phyloP scores from a whole-genome alignment of 371 early-diverging fungal genomes.

The Mortierella sp. region DNA sequence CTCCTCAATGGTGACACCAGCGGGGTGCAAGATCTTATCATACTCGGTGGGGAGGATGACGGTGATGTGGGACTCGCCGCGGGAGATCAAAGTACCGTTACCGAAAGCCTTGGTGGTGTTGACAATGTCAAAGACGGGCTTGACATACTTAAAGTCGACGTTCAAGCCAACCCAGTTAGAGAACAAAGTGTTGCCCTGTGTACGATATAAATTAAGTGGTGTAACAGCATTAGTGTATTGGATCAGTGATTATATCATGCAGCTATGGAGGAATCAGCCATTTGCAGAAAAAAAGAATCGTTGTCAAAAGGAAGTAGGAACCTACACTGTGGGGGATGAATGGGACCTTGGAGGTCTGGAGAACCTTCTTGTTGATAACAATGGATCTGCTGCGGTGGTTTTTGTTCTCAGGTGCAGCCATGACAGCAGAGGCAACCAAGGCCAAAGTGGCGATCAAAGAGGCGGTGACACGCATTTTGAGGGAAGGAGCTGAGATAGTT shows the following conservation, averaged over 20 bases:
- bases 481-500: neutral
- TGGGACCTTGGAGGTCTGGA: slow-evolving; percentile 60
- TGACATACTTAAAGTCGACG: slow-evolving; percentile 69
- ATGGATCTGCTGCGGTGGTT: slow-evolving; percentile 32
- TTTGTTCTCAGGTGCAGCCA: slow-evolving; percentile 38
- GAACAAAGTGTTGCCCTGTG: slow-evolving; percentile 42
- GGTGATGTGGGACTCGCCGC: slow-evolving; percentile 85
- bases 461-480: slow-evolving; percentile 38
- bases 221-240: neutral
- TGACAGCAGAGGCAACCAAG: slow-evolving; percentile 44
- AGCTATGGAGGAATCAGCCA: neutral
- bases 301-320: neutral
- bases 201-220: neutral
- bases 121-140: slow-evolving; percentile 65
- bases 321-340: slow-evolving; percentile 64
- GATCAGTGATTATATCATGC: slow-evolving; percentile 2
- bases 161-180: slow-evolving; percentile 73
- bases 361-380: slow-evolving; percentile 58
- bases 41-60: slow-evolving; percentile 84
- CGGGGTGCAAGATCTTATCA: slow-evolving; percentile 63
- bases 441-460: slow-evolving; percentile 49
- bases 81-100: slow-evolving; percentile 62
- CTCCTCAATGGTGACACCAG: slow-evolving; percentile 78
- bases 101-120: slow-evolving; percentile 60
- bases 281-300: neutral